A percentile compares a stretch with the other conserved stretches of the same genome.
Conservation (phyloP, 2,329 filamentous ascomycete species). For the Diaporthe helianthi region DNA sequence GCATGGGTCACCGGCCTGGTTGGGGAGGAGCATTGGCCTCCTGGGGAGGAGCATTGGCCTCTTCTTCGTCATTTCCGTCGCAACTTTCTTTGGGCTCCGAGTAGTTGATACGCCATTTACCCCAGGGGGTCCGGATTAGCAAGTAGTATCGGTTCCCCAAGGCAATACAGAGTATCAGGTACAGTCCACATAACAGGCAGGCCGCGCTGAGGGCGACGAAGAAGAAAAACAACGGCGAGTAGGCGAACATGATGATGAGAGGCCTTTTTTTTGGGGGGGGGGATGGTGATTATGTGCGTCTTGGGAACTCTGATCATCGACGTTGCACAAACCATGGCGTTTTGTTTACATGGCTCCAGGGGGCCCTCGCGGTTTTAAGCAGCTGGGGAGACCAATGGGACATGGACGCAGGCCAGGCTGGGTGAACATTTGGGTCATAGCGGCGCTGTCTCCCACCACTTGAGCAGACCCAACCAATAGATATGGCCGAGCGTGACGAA, state of each 20-base stretch:
- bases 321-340: no score
- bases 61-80: neutral
- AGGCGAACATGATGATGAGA: neutral
- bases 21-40: no score
- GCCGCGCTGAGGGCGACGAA: neutral
- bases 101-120: accelerated
- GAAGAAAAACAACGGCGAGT: neutral
- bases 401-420: no score
- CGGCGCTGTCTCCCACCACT: neutral
- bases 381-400: neutral
- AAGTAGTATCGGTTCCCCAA: neutral
- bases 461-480: no score
- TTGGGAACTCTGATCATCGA: neutral
- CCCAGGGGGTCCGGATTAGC: neutral
- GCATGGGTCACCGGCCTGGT: neutral
- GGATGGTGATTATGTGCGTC: neutral
- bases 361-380: neutral
- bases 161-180: neutral
- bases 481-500: neutral
- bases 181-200: neutral
- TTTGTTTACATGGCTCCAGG: no score
- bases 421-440: neutral
- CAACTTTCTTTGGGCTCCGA: no score
- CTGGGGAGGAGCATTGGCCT: neutral
- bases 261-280: no score